Evolutionary conservation across 129 eudicot species (phyloP), one percentile per base, ranked within the genome.

Genomic region (Artemisia argyi): DNA sequence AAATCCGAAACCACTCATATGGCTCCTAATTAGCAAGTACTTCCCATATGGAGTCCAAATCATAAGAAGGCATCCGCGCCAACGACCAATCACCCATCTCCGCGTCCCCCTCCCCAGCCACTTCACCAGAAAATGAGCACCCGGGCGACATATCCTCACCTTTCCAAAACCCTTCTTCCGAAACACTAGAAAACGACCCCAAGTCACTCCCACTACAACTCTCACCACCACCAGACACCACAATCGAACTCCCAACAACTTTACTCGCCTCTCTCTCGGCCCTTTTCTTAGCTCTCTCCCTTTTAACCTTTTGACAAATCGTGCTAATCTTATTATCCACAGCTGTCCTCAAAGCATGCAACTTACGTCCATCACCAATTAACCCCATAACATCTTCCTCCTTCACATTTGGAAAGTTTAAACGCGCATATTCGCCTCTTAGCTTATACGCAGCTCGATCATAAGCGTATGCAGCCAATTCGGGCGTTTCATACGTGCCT

Each of bases 401-500:
- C 24, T 85, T 65, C 46, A 39, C 46, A 69, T 92, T 85, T 22
- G 98, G 97, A 65, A 94, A 94, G 62, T 94, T 94, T 75, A 94
- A 71, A 3, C 93, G 85, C 0, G 98, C 98, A 65, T 94, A 94
- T 65, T 90, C 96, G 0, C 96, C 97, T 0, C 97, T 92, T 13
- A 94, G 86, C 83, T 94, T 94, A 64, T 90, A 94, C 2, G 98
- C 98, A 5, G 98, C 98, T 16, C 96, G 79, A 69, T 94, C 98
- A 74, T 94, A 94, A 17, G 98, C 98, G 67, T 85, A 94, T 0
- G 98, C 98, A 5, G 98, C 98, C 65, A 91, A 84, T 67, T 94
- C 98, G 3, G 98, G 89, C 4, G 92, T 73, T 18, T 94, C 98
- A 16, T 94, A 94, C 52, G 98, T 94, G 6, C 98, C 98, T 16